These are phyloP conservation scores for Pseudohalonectria lignicola DNA, from an alignment of 2,329 filamentous ascomycete species.

Conservation along the genomic window DNA sequence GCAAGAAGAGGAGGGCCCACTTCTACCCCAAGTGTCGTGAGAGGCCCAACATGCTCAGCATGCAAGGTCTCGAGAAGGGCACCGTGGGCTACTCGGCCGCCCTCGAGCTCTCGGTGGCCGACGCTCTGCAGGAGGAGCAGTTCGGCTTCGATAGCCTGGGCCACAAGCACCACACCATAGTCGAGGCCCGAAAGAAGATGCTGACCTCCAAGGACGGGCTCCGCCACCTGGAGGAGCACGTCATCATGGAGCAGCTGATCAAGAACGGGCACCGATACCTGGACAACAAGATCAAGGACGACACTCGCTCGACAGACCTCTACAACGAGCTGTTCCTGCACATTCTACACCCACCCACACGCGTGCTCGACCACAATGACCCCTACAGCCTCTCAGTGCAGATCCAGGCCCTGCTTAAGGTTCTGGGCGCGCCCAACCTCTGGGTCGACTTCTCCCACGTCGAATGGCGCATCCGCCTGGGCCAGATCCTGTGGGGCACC, in stretches of 20 bases:
- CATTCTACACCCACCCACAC: conserved; percentile 45
- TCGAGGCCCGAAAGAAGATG: conserved; percentile 47
- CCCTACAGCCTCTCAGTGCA: conserved; percentile 57
- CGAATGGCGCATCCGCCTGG: conserved; percentile 63
- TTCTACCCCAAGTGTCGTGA: conserved; percentile 50
- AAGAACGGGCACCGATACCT: conserved; percentile 45
- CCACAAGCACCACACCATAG: conserved; percentile 40
- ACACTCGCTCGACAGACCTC: conserved; percentile 40
- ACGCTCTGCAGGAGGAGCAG: conserved; percentile 52
- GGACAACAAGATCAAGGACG: conserved; percentile 37
- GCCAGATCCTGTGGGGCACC: conserved; percentile 57
- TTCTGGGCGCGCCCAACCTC: conserved; percentile 52
- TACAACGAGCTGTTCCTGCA: conserved; percentile 53
- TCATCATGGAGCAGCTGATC: conserved; percentile 47
- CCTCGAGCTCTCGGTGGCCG: conserved; percentile 52
- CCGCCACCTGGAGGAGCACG: conserved; percentile 43
- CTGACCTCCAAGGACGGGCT: conserved; percentile 41
- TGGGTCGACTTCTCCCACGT: conserved; percentile 68
- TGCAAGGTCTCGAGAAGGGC: conserved; percentile 60
- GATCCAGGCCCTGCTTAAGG: conserved; percentile 56
- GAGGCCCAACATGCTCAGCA: conserved; percentile 60
- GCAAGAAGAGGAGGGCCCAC: conserved; percentile 36
- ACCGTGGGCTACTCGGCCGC: conserved; percentile 60
- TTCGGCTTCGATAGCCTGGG: conserved; percentile 46
- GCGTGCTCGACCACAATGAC: conserved; percentile 44